A percentile compares a stretch with the other conserved stretches of the same genome.
Evolutionary conservation across 441 rosid genomes (phyloP).

Genomic region (Mallotus japonicus): DNA sequence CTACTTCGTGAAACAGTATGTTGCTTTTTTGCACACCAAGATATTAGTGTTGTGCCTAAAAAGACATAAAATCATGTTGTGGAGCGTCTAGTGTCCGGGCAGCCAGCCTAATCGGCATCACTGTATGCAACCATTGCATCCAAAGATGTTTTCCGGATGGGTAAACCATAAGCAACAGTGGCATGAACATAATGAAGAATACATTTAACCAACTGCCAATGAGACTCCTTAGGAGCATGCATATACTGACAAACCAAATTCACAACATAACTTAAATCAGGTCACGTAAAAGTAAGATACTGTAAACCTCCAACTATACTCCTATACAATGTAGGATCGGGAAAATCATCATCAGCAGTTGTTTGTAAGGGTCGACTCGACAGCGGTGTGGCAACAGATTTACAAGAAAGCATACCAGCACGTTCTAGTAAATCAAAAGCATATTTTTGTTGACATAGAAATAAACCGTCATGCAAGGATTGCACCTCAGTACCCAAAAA

Average conservation of each 20-base stretch:
- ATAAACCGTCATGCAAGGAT: neutral
- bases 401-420: neutral
- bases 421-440: neutral
- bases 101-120: neutral
- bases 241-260: neutral
- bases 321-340: neutral
- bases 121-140: neutral
- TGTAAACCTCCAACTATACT: neutral
- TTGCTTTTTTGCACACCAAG: neutral
- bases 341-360: too few species aligned
- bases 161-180: neutral
- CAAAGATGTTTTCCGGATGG: neutral
- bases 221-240: neutral
- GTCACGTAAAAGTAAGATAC: neutral
- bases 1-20: neutral
- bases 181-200: neutral
- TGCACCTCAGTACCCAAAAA: neutral
- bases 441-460: neutral
- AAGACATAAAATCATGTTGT: neutral
- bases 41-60: neutral
- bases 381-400: neutral
- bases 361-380: too few species aligned
- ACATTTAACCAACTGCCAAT: neutral
- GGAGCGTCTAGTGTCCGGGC: neutral
- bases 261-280: neutral